Conservation (phyloP, 116 monocot genomes). For the Posidonia oceanica region DNA sequence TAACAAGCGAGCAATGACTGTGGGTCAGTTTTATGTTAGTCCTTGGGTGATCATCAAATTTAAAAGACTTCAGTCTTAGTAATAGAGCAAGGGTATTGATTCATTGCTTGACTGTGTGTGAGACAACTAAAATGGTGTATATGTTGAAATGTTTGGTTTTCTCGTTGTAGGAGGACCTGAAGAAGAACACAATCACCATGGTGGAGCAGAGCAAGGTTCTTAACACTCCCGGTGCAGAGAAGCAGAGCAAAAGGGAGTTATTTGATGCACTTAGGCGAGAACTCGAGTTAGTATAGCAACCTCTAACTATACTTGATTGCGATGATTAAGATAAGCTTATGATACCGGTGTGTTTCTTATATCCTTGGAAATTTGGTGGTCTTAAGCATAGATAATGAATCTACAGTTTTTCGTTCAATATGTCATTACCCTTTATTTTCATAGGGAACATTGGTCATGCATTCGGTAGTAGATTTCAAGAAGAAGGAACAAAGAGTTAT, state of each 20-base stretch:
- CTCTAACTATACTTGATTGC: neutral
- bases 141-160: neutral
- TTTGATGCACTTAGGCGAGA: slow-evolving; percentile 86
- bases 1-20: too few species aligned
- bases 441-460: too few species aligned
- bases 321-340: too few species aligned
- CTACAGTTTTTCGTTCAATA: too few species aligned
- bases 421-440: too few species aligned
- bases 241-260: slow-evolving; percentile 84
- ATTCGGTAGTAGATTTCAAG: too few species aligned
- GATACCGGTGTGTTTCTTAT: too few species aligned
- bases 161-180: slow-evolving; percentile 73
- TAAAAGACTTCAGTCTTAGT: neutral
- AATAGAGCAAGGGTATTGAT: neutral
- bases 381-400: too few species aligned
- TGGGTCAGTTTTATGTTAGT: too few species aligned
- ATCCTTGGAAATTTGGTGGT: too few species aligned
- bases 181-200: slow-evolving; percentile 87
- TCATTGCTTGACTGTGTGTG: too few species aligned
- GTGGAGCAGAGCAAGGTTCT: slow-evolving; percentile 97
- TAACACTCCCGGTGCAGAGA: slow-evolving; percentile 95
- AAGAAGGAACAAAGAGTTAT: too few species aligned
- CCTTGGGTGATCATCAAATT: neutral
- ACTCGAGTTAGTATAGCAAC: slow-evolving; percentile 52
- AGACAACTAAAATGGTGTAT: neutral